Conservation (phyloP, 2,329 filamentous ascomycete genomes). For the Stagonosporopsis rhizophila region DNA sequence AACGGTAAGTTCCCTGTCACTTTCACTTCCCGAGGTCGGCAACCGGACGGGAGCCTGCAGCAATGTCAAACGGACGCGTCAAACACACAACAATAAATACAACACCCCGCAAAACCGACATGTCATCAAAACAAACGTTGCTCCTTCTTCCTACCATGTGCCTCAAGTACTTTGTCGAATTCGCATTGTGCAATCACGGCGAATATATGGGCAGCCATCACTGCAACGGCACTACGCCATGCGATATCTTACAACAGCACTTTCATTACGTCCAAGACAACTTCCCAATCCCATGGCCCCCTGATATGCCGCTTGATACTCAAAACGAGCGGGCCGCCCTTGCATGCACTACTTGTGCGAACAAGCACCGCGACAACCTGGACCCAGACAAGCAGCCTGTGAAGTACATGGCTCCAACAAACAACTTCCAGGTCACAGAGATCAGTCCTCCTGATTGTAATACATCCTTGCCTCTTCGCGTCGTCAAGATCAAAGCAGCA, state of each 20-base stretch:
- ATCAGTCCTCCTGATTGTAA: background rate
- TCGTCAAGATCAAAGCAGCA: background rate
- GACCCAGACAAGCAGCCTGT: conserved; percentile 16
- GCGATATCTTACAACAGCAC: conserved; percentile 6
- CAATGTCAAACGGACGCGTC: conserved; percentile 5
- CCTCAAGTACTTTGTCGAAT: conserved; percentile 8
- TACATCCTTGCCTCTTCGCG: background rate
- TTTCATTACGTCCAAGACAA: conserved; percentile 8
- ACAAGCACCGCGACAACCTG: background rate
- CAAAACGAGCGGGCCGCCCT: background rate
- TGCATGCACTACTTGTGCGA: conserved; percentile 8
- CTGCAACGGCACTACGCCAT: conserved; percentile 1
- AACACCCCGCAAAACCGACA: background rate
- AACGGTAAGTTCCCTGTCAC: background rate
- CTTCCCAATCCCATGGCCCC: conserved; percentile 2
- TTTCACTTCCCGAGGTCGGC: conserved; percentile 9
- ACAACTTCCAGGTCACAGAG: conserved; percentile 1
- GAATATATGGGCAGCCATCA: conserved; percentile 16
- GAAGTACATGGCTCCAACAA: conserved; percentile 9
- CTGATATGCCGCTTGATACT: background rate
- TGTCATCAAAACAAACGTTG: background rate
- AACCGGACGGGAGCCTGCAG: conserved; percentile 5
- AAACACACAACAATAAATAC: background rate
- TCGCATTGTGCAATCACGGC: conserved; percentile 5
- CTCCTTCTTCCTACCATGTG: conserved; percentile 1